Evolutionary conservation across 345 rosid genomes (phyloP).

Genomic region (Eucalyptus marginata): DNA sequence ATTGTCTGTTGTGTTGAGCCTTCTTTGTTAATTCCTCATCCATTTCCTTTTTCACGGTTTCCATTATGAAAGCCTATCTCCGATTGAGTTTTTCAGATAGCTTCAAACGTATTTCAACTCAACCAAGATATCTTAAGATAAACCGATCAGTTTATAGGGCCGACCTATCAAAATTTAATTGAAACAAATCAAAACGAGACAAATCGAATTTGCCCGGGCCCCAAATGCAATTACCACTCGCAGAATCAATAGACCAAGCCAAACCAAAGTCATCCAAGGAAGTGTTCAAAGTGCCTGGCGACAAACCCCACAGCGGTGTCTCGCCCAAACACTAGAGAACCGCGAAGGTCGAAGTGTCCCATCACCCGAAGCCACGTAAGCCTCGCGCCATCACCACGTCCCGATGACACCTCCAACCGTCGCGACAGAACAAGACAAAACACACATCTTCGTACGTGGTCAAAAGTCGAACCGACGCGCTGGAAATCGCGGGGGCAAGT

Average conservation of each 20-base stretch:
- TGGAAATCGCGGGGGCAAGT: background rate
- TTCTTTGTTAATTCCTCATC: no score
- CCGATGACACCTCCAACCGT: background rate
- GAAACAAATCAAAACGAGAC: background rate
- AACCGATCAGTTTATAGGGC: background rate
- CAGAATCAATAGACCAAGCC: background rate
- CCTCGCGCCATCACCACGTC: background rate
- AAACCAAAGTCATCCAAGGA: background rate
- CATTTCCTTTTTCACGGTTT: fast-evolving
- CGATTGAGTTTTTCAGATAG: fast-evolving
- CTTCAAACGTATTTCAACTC: no score
- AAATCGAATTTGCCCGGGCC: background rate
- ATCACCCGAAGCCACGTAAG: background rate
- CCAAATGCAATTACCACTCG: background rate
- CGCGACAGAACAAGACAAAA: background rate
- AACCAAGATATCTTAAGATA: fast-evolving
- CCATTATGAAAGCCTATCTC: fast-evolving
- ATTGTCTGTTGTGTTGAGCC: fast-evolving
- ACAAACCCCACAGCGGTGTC: background rate
- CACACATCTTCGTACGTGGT: background rate
- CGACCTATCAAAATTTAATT: background rate
- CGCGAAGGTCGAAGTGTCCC: background rate
- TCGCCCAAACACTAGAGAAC: background rate
- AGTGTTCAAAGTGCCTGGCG: background rate
- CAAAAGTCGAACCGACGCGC: background rate